These are phyloP conservation scores for Hippophae gyantsensis DNA, from an alignment of 306 rosid genomes.

Conservation along the genomic window DNA sequence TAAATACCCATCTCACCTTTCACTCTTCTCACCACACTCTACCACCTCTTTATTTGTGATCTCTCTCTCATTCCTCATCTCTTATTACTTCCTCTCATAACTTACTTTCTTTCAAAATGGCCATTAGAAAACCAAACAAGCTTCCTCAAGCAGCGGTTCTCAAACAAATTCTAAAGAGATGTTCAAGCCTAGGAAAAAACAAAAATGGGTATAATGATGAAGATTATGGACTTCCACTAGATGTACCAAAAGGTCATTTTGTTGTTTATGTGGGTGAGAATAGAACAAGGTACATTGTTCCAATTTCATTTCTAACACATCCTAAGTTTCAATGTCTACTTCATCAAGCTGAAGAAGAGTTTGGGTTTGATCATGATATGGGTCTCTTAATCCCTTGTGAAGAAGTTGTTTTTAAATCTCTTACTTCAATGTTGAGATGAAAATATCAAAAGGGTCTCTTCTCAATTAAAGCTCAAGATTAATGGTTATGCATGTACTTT, in stretches of 20 bases:
- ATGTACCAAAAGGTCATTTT: slow-evolving; percentile 90
- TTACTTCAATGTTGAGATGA: slow-evolving; percentile 68
- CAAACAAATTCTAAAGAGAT: slow-evolving; percentile 71
- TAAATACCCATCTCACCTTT: slow-evolving; percentile 40
- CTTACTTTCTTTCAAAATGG: slow-evolving; percentile 33
- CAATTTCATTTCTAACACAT: slow-evolving; percentile 70
- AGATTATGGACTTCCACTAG: slow-evolving; percentile 54
- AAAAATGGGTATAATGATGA: slow-evolving; percentile 19
- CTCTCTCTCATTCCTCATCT: not conserved
- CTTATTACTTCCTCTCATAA: not conserved
- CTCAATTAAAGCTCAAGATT: too few relatives aligned
- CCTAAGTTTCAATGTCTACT: slow-evolving; percentile 78
- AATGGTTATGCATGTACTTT: too few relatives aligned
- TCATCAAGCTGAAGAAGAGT: slow-evolving; percentile 84
- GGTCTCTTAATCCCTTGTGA: slow-evolving; percentile 93
- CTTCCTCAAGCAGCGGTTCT: slow-evolving; percentile 59
- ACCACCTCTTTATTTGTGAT: slow-evolving; percentile 7
- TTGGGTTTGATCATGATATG: slow-evolving; percentile 86
- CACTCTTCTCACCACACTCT: slow-evolving; percentile 16
- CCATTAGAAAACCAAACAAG: slow-evolving; percentile 52
- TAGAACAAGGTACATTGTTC: slow-evolving; percentile 70
- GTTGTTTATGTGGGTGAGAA: slow-evolving; percentile 84
- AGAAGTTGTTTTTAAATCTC: slow-evolving; percentile 70
- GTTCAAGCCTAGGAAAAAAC: slow-evolving; percentile 67
- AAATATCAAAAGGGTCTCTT: not conserved